Conservation (phyloP, 768 basidiomycete genomes). For the Collybia mongolica region DNA sequence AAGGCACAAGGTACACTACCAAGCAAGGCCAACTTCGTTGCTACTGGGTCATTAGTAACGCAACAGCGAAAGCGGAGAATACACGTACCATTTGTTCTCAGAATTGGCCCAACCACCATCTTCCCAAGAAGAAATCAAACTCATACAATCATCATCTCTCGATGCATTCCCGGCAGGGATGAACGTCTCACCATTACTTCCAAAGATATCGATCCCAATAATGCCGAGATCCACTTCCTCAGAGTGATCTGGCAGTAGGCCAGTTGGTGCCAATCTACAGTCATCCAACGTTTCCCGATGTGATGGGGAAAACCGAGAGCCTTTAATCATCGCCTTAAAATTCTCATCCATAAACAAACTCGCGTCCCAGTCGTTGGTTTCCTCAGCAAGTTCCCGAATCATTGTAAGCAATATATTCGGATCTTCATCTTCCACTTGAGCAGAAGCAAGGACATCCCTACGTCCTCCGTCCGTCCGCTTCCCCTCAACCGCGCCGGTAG, state of each 20-base stretch:
- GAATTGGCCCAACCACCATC: constrained; percentile 10
- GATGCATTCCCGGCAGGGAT: constrained; percentile 4
- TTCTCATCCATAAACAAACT: constrained; percentile 45
- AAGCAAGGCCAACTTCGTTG: background rate
- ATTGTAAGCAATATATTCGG: constrained; percentile 36
- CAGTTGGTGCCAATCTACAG: background rate
- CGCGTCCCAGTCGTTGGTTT: constrained; percentile 50
- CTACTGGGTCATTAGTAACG: constrained; percentile 1
- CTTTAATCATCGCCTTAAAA: constrained; percentile 43
- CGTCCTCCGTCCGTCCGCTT: background rate
- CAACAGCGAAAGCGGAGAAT: background rate
- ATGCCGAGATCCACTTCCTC: constrained; percentile 19
- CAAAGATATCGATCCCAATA: constrained; percentile 21
- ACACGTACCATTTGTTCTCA: constrained; percentile 2
- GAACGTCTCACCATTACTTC: constrained; percentile 7
- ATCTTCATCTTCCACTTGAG: constrained; percentile 14
- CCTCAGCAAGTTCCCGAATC: constrained; percentile 48
- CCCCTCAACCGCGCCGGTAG: background rate
- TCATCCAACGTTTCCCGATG: background rate
- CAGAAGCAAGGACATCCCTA: background rate
- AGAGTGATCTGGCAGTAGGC: constrained; percentile 9
- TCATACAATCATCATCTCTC: background rate
- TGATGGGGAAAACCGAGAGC: constrained; percentile 18
- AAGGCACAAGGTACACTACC: background rate
- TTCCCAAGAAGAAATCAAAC: constrained; percentile 18